phyloP scores from a whole-genome alignment of 139 green algal genomes.

The Tetradesmus obliquus region DNA sequence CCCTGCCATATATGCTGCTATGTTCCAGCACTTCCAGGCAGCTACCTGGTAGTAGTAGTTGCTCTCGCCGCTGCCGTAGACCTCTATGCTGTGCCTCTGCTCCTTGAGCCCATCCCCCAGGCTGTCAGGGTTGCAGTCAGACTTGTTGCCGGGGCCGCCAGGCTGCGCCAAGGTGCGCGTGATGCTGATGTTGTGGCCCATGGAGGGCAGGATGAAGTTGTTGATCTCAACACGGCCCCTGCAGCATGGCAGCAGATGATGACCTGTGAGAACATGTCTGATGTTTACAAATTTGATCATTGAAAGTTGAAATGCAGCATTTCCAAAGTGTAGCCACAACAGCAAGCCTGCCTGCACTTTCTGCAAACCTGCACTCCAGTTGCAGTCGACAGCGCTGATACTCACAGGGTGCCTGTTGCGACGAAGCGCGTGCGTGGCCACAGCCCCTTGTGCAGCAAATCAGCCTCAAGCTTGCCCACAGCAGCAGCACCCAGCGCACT shows the following conservation, averaged over 20 bases:
- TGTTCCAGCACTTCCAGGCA: background rate
- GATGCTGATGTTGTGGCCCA: conserved; percentile 34
- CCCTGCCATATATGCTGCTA: no score
- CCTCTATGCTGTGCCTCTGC: background rate
- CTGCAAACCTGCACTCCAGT: no score
- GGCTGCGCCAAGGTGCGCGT: background rate
- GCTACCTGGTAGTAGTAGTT: conserved; percentile 45
- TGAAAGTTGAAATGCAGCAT: background rate
- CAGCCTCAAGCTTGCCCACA: conserved; percentile 45
- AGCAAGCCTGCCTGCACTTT: no score
- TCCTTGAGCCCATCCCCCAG: background rate
- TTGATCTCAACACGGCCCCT: conserved; percentile 41
- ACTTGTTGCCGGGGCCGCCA: background rate
- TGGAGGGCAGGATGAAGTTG: conserved; percentile 47
- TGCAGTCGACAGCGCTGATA: background rate
- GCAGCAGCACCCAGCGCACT: background rate
- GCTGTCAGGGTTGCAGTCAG: background rate
- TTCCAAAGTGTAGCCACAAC: background rate
- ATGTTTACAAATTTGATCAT: no score
- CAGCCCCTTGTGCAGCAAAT: conserved; percentile 43
- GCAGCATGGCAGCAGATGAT: background rate
- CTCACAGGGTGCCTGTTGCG: conserved; percentile 47
- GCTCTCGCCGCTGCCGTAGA: conserved; percentile 36
- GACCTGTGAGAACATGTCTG: no score
- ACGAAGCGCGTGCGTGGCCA: conserved; percentile 47